These are phyloP conservation scores for Penicillium lividum DNA, from an alignment of 495 filamentous ascomycete species.

Conservation along the genomic window DNA sequence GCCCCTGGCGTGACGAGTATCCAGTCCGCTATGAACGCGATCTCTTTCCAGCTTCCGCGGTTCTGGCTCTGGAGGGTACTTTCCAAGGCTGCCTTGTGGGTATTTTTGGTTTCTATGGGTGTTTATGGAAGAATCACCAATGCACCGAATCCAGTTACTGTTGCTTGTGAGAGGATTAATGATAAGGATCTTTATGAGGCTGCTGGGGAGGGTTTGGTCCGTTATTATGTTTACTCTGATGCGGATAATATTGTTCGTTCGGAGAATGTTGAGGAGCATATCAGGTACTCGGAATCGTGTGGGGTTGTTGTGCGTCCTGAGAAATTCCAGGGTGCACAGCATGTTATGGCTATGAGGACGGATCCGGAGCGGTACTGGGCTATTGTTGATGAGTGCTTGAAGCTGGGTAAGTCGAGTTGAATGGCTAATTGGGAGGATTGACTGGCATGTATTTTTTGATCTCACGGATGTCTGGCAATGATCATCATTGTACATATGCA, in stretches of 20 bases:
- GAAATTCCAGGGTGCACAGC: slow-evolving; percentile 39
- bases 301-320: slow-evolving; percentile 41
- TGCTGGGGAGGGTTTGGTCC: slow-evolving; percentile 18
- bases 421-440: too few species aligned
- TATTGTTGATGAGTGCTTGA: slow-evolving; percentile 28
- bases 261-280: slow-evolving; percentile 46
- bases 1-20: slow-evolving; percentile 40
- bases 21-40: slow-evolving; percentile 30
- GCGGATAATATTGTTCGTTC: slow-evolving; percentile 42
- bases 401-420: not conserved
- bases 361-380: slow-evolving; percentile 48
- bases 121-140: slow-evolving; percentile 17
- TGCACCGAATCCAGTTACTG: slow-evolving; percentile 27
- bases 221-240: slow-evolving; percentile 51
- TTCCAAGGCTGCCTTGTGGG: slow-evolving; percentile 28
- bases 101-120: slow-evolving; percentile 22
- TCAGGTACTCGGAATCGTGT: slow-evolving; percentile 34
- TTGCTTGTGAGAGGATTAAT: slow-evolving; percentile 33
- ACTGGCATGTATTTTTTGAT: too few species aligned
- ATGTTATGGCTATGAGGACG: slow-evolving; percentile 47
- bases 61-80: slow-evolving; percentile 35
- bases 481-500: too few species aligned
- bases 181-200: slow-evolving; percentile 29
- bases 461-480: too few species aligned
- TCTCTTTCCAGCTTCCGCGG: slow-evolving; percentile 39